Base-by-base conservation (phyloP, 257 asterid genomes). In the Petunia axillaris region DNA sequence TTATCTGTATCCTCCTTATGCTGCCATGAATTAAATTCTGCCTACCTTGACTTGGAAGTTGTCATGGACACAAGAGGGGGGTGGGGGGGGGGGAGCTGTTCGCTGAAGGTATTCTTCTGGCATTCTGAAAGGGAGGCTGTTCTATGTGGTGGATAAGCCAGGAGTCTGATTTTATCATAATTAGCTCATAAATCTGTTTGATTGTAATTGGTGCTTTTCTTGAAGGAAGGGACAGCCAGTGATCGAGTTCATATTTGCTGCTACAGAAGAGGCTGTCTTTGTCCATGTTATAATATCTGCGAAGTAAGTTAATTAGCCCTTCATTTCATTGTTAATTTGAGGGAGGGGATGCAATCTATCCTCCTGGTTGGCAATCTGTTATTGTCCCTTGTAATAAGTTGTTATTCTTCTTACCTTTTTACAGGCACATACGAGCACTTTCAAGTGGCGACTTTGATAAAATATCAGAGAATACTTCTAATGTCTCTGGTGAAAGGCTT, bases 181-280 rank as follows among this genome's bases (percentile, higher is more conserved):
- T 68, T 79, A 37, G n/a, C 85, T 81, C 80, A 81, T 81, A 77
- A 76, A 46, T 66, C 78, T 83, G 54, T 37, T 50, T 80, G 71
- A 79, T 73, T 11, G 25, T 78, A 65, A 8, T 84, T 84, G 86
- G 79, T 86, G 84, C 82, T 76, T 68, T 78, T 91, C 44, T 79
- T 55, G 90, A 84, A 96, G 99, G 97, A 92, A 88, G 87, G 98
- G 97, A 60, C 98, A 96, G 82, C 99, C 97, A 78, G 97, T 96
- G 88, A 88, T 89, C 48, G 99, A 96, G 89, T 94, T 94, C 87
- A 85, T 96, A 83, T 96, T 96, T 90, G 90, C 96, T 59, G 97
- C 97, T 54, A 89, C 98, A 0, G 98, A 96, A 85, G 99, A 96
- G 85, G 90, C 99, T 71, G 89, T 96, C 81, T 96, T 92, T 64